Evolutionary conservation across 352 stramenopile species (phyloP).

Genomic region (Globisporangium emineosum): DNA sequence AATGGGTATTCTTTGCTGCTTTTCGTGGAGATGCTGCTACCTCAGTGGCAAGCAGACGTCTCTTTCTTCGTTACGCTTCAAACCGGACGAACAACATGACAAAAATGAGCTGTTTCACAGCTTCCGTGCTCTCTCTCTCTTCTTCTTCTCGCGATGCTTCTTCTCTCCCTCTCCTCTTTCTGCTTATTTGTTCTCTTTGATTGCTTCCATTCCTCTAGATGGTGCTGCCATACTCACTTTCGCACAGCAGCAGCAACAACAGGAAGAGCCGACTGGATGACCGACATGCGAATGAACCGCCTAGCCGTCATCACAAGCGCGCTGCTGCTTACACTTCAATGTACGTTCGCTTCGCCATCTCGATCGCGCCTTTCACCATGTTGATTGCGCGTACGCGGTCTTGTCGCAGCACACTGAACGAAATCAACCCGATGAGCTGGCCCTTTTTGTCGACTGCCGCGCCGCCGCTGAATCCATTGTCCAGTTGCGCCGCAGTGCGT

Average conservation of each 20-base stretch:
- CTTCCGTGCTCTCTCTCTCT: conserved; percentile 4
- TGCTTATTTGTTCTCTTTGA: background rate
- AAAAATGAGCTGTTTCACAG: conserved; percentile 13
- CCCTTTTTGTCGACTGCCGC: conserved; percentile 85
- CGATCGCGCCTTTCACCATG: conserved; percentile 86
- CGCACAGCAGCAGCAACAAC: background rate
- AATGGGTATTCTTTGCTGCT: conserved; percentile 1
- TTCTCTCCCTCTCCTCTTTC: background rate
- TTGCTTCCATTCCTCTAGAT: background rate
- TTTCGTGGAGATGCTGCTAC: background rate
- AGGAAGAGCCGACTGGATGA: background rate
- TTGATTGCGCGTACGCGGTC: conserved; percentile 86
- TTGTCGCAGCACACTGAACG: conserved; percentile 82
- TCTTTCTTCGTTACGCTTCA: conserved; percentile 17
- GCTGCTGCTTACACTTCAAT: conserved; percentile 45
- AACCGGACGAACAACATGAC: conserved; percentile 18
- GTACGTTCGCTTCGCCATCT: conserved; percentile 78
- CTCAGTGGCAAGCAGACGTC: background rate
- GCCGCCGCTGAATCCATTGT: conserved; percentile 85
- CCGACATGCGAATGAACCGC: background rate
- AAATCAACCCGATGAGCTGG: conserved; percentile 82
- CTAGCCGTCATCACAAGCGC: background rate
- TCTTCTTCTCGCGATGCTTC: background rate
- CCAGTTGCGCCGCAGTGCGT: conserved; percentile 75
- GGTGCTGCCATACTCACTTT: background rate